A percentile compares a stretch with the other conserved stretches of the same genome.
Conservation (phyloP, 139 green algal species). For the Chlamydomonas urium region DNA sequence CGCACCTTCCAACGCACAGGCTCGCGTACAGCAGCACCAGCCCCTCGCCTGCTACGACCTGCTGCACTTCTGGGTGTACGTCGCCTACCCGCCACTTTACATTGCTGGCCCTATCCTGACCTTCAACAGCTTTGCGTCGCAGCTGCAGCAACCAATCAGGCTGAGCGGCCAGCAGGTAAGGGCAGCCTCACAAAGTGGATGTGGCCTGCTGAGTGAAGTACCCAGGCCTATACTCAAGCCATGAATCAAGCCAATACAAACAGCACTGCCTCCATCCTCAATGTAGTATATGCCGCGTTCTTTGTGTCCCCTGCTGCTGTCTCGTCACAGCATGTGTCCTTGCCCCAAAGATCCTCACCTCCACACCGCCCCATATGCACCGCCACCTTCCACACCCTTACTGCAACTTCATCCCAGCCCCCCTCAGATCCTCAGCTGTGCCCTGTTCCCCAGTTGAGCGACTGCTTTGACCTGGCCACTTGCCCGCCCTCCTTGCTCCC, state of each 20-base stretch:
- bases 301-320: too few relatives aligned
- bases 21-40: neutral
- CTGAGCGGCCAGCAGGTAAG: too few relatives aligned
- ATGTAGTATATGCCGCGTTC: too few relatives aligned
- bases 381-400: neutral
- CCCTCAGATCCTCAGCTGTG: neutral
- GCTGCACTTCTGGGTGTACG: slow-evolving; percentile 66
- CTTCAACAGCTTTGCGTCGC: slow-evolving; percentile 80
- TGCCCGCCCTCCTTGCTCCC: too few relatives aligned
- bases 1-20: too few relatives aligned
- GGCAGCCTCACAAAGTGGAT: too few relatives aligned
- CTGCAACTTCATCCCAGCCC: neutral
- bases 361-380: neutral
- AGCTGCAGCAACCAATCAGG: slow-evolving; percentile 46
- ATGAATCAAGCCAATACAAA: too few relatives aligned
- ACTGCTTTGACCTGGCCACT: neutral
- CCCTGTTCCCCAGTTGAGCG: neutral
- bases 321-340: neutral
- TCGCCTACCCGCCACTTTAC: slow-evolving; percentile 89
- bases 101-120: slow-evolving; percentile 82
- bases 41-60: slow-evolving; percentile 40
- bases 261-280: too few relatives aligned
- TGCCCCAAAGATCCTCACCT: neutral
- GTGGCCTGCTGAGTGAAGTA: too few relatives aligned
- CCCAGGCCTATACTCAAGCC: too few relatives aligned